Percentiles rank a stretch among this genome's conserved stretches.
phyloP scores from a whole-genome alignment of 2,329 filamentous ascomycete genomes.

The Paecilomyces niveus region DNA sequence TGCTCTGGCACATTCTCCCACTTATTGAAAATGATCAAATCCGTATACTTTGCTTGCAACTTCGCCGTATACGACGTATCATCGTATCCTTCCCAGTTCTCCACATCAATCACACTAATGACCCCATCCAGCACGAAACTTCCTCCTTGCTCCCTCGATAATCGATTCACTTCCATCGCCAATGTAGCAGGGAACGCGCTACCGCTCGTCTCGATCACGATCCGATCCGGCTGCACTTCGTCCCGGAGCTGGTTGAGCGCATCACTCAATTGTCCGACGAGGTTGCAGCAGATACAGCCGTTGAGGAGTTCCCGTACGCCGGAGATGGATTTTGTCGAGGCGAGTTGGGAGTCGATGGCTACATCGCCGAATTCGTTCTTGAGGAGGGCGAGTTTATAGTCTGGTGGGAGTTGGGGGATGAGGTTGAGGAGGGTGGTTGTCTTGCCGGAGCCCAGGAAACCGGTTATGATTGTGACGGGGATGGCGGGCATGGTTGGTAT shows the following conservation, averaged over 20 bases:
- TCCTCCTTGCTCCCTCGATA: conserved; percentile 55
- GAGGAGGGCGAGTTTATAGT: conserved; percentile 85
- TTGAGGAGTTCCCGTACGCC: conserved; percentile 91
- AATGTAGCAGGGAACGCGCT: conserved; percentile 82
- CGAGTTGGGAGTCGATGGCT: conserved; percentile 87
- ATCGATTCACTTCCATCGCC: conserved; percentile 80
- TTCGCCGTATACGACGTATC: conserved; percentile 84
- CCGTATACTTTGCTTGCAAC: conserved; percentile 82
- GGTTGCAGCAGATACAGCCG: conserved; percentile 97
- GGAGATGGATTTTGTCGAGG: conserved; percentile 71
- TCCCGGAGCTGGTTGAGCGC: conserved; percentile 68
- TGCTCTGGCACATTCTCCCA: conserved; percentile 73
- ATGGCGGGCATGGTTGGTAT: conserved; percentile 55
- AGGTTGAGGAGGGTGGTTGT: conserved; percentile 94
- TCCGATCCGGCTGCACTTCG: conserved; percentile 63
- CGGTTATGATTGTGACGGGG: conserved; percentile 90
- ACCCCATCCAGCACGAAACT: conserved; percentile 77
- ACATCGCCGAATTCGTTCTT: conserved; percentile 99
- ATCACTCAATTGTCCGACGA: conserved; percentile 80
- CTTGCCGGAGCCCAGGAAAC: conserved; percentile 93
- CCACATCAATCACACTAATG: conserved; percentile 82
- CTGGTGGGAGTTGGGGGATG: conserved; percentile 77
- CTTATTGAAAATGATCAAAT: conserved; percentile 88
- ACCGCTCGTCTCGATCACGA: conserved; percentile 89
- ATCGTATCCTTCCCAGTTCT: conserved; percentile 92